A percentile compares a stretch with the other conserved stretches of the same genome.
phyloP scores from a whole-genome alignment of 2,329 filamentous ascomycete genomes.

The Ophiostoma ulmi region DNA sequence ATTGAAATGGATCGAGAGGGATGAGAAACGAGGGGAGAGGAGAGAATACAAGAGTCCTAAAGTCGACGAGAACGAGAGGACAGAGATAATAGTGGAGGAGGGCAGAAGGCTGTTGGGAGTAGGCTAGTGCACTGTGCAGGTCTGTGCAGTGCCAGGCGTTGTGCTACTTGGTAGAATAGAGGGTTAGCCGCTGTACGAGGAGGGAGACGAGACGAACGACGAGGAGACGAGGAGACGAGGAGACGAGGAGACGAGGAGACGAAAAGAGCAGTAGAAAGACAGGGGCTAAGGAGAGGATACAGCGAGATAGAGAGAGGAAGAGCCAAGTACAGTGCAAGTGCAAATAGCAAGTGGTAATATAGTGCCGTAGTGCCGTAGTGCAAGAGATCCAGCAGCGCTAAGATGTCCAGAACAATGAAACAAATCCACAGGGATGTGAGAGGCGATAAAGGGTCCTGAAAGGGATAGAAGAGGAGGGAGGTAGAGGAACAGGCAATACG shows the following conservation, averaged over 20 bases:
- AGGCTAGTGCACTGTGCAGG: conserved; percentile 3
- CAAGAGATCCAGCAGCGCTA: not conserved
- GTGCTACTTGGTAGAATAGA: not conserved
- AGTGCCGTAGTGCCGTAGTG: not conserved
- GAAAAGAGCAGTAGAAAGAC: not conserved
- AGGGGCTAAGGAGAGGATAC: not conserved
- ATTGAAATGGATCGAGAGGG: conserved; percentile 7
- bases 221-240: not conserved
- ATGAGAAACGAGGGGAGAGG: conserved; percentile 15
- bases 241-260: not conserved
- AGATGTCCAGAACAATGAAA: not conserved
- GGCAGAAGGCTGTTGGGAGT: conserved; percentile 11
- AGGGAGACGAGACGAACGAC: not conserved
- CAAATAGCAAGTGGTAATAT: not conserved
- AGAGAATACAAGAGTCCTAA: not conserved
- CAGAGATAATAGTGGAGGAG: conserved; percentile 12
- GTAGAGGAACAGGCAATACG: not conserved
- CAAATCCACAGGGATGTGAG: not conserved
- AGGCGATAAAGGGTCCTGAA: not conserved
- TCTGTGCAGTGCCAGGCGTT: conserved; percentile 1
- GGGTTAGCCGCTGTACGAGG: not conserved
- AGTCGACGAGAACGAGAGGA: conserved; percentile 12
- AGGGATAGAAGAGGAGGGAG: not conserved
- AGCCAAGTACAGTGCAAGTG: not conserved
- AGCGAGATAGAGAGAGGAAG: not conserved